phyloP scores from a whole-genome alignment of 140 eudicot genomes.

The Cichorium intybus region DNA sequence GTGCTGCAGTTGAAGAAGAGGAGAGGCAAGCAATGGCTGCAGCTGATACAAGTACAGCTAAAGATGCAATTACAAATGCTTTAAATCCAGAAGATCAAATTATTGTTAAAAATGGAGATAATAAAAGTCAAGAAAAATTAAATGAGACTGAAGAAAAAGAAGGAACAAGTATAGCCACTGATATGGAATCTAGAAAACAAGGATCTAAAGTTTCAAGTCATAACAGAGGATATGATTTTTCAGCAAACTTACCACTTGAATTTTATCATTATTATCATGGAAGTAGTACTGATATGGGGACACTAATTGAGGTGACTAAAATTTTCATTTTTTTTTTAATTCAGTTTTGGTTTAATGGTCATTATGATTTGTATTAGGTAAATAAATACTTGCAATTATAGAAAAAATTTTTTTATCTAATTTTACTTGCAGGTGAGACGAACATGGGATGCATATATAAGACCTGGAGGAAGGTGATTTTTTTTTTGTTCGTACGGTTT shows the following conservation, averaged over 20 bases:
- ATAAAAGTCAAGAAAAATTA: constrained; percentile 27
- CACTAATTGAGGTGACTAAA: constrained; percentile 72
- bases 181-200: constrained; percentile 36
- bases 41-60: constrained; percentile 86
- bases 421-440: constrained; percentile 72
- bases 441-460: constrained; percentile 90
- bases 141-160: constrained; percentile 27
- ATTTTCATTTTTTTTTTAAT: background rate
- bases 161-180: constrained; percentile 15
- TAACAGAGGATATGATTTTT: constrained; percentile 51
- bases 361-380: constrained; percentile 12
- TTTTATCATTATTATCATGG: constrained; percentile 98
- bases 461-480: constrained; percentile 93
- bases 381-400: constrained; percentile 3
- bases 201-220: constrained; percentile 30
- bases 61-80: constrained; percentile 71
- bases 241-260: constrained; percentile 79
- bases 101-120: constrained; percentile 26
- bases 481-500: background rate
- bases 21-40: constrained; percentile 87
- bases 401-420: background rate
- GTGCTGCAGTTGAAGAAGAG: constrained; percentile 97
- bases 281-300: constrained; percentile 90
- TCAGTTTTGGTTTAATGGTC: background rate
- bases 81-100: constrained; percentile 30